These are phyloP conservation scores for Epichloe gansuensis DNA, from an alignment of 2,329 filamentous ascomycete species.

Conservation along the genomic window DNA sequence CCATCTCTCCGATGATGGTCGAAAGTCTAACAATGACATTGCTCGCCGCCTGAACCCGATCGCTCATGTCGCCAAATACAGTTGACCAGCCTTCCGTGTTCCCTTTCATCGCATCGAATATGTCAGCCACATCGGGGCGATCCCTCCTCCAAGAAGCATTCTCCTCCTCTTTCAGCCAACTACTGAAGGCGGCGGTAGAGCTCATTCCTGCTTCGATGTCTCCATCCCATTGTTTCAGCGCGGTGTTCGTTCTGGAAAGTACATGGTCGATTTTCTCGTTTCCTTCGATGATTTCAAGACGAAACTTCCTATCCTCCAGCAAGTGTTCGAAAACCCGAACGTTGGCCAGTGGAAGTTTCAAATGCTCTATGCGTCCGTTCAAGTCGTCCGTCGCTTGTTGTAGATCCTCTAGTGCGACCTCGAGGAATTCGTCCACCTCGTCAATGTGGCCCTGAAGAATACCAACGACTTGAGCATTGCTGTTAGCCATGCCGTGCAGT, in stretches of 20 bases:
- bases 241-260: conserved; percentile 60
- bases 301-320: conserved; percentile 72
- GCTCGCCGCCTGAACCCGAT: conserved; percentile 57
- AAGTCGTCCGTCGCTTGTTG: conserved; percentile 68
- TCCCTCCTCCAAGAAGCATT: conserved; percentile 47
- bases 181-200: conserved; percentile 62
- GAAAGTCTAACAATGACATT: conserved; percentile 58
- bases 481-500: conserved; percentile 75
- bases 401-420: conserved; percentile 75
- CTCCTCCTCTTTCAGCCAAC: conserved; percentile 58
- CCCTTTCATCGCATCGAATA: conserved; percentile 81
- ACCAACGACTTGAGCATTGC: conserved; percentile 71
- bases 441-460: conserved; percentile 89
- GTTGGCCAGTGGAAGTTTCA: conserved; percentile 75
- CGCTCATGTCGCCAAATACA: conserved; percentile 64
- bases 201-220: conserved; percentile 69
- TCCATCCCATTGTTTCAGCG: conserved; percentile 63
- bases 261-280: conserved; percentile 90
- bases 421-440: conserved; percentile 83
- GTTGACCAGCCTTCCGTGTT: conserved; percentile 85
- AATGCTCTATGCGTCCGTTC: conserved; percentile 61
- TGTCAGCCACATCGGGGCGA: conserved; percentile 51
- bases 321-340: conserved; percentile 74
- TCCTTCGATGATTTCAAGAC: conserved; percentile 67
- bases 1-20: conserved; percentile 72